Base-by-base conservation (phyloP, 1,139 yeast genomes). In the Casaregolazyma suthepensis region DNA sequence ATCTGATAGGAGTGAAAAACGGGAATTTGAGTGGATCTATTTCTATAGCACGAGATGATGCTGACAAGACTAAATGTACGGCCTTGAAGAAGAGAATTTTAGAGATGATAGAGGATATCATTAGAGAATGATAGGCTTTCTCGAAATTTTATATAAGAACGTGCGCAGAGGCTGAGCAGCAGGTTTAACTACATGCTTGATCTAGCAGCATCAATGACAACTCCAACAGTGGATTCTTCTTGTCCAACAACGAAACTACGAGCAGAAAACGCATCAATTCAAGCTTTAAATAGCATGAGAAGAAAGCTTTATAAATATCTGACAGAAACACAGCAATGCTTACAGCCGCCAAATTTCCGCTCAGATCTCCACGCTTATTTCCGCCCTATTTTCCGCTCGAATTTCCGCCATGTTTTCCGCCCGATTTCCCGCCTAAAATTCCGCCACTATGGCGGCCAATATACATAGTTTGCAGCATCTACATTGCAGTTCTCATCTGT, bases 1-100 rank as follows among this genome's bases (percentile, higher is more conserved):
- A 49, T 46, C 48, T 53, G 31, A 59, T 56, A 3, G 40, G 52
- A 18, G 45, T 58, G 10, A 49, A 49, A 26, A 46, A 40, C 22
- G 57, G 60, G 22, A 45, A 45, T 3, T 44, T 57, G 23, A 43
- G 52, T 3, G 43, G 53, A 37, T 45, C 58, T 5, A 29, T 57
- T 1, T 48, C 56, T 2, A 56, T 56, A 42, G 59, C 59, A 40
- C 19, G 38, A 18, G 52, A 49, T 31, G 47, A 49, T 43, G 43
- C 22, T 13, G 37, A 26, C 2, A 49, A 40, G 47, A 43, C 7
- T 35, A 35, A 35, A 6, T 35, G 40, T 6, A 35, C 13, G 3
- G 40, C 40, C 17, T 9, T 35, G 40, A 35, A 35, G 40, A 35
- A 15, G 15, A 35, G 7, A 15, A 35, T 35, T 15, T 4, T 35